Conservation (phyloP, 192 early-diverging fungal species). For the Chytriomyces sp. region DNA sequence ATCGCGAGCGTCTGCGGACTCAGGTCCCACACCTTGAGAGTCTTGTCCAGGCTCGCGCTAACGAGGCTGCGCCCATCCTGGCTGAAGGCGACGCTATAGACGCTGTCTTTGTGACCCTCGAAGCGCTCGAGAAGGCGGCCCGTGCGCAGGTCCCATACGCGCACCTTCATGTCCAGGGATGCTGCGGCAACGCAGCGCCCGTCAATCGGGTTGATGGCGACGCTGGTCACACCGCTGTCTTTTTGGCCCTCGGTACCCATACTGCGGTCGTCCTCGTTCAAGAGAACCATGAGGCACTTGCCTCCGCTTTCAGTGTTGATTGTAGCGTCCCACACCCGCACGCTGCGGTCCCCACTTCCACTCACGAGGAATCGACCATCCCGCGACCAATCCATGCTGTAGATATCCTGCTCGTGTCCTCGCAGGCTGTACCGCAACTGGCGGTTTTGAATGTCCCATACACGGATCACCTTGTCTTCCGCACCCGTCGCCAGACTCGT, state of each 20-base stretch:
- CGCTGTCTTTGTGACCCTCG: conserved; percentile 93
- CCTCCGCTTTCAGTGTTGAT: conserved; percentile 70
- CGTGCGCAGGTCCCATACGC: conserved; percentile 86
- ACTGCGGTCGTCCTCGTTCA: conserved; percentile 68
- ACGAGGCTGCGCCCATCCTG: conserved; percentile 90
- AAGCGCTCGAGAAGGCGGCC: conserved; percentile 83
- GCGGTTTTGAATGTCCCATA: conserved; percentile 56
- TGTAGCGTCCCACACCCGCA: conserved; percentile 82
- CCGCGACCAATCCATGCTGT: conserved; percentile 89
- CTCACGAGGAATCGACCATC: conserved; percentile 90
- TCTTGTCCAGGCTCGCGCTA: conserved; percentile 90
- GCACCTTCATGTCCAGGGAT: conserved; percentile 90
- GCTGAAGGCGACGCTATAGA: conserved; percentile 93
- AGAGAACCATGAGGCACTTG: conserved; percentile 68
- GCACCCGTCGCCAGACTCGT: conserved; percentile 91
- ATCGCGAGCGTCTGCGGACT: conserved; percentile 36
- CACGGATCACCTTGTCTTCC: conserved; percentile 92
- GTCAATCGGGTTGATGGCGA: conserved; percentile 85
- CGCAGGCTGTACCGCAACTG: conserved; percentile 52
- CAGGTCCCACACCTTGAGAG: conserved; percentile 91
- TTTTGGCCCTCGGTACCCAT: conserved; percentile 54
- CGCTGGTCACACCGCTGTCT: conserved; percentile 94
- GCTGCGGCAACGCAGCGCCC: conserved; percentile 80
- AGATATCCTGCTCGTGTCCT: conserved; percentile 97
- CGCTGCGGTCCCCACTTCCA: conserved; percentile 61